Conservation (phyloP, 345 rosid species). For the Punica granatum region DNA sequence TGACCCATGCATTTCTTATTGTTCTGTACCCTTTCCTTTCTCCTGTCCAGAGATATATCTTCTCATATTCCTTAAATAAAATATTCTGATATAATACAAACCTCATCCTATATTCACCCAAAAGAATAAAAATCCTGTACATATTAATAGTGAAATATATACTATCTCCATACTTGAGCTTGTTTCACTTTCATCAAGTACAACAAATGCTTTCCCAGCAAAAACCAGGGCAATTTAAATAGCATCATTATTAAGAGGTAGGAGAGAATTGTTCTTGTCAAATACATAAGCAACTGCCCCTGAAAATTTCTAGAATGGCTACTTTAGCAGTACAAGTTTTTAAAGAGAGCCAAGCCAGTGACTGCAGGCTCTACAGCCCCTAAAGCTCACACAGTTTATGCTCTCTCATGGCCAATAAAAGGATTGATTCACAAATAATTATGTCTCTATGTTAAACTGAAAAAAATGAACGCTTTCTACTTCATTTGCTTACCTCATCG, state of each 20-base stretch:
- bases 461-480: background rate
- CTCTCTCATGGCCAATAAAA: background rate
- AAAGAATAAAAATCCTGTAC: too few species aligned
- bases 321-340: background rate
- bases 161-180: background rate
- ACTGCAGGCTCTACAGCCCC: background rate
- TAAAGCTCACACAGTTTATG: background rate
- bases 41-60: too few species aligned
- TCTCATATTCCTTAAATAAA: background rate
- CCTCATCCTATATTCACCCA: background rate
- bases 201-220: background rate
- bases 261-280: background rate
- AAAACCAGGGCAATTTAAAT: background rate
- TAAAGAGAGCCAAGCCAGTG: background rate
- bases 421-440: background rate
- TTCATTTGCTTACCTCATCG: slow-evolving; percentile 59
- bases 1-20: background rate
- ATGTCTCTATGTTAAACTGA: background rate
- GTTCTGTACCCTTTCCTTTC: background rate
- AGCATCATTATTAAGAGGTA: background rate
- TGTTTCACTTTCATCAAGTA: background rate
- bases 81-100: background rate
- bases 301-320: background rate
- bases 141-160: background rate
- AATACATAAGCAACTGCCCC: background rate